phyloP scores from a whole-genome alignment of 306 rosid species.

The Styphnolobium japonicum region DNA sequence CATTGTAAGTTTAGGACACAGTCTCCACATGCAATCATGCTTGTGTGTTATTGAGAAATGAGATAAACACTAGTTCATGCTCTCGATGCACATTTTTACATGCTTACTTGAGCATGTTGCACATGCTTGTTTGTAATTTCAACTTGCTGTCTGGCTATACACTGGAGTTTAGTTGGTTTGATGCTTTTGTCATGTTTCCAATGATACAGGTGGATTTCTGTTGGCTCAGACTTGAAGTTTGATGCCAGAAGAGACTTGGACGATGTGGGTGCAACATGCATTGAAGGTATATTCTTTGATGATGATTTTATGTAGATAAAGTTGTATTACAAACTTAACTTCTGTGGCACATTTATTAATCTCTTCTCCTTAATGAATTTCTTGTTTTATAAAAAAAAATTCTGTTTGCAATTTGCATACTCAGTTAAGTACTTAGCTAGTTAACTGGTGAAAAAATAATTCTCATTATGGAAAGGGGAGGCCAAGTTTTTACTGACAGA shows the following conservation, averaged over 20 bases:
- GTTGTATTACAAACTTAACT: background rate
- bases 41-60: background rate
- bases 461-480: background rate
- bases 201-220: constrained; percentile 94
- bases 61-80: constrained; percentile 12
- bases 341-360: background rate
- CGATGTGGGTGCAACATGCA: constrained; percentile 76
- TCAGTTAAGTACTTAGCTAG: background rate
- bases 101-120: background rate
- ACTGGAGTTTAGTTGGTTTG: constrained; percentile 28
- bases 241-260: constrained; percentile 98
- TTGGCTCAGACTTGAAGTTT: constrained; percentile 99
- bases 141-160: background rate
- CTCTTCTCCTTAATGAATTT: no score
- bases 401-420: no score
- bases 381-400: no score
- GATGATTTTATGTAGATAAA: background rate
- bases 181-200: constrained; percentile 34
- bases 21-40: constrained; percentile 18
- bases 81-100: background rate
- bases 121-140: constrained; percentile 5
- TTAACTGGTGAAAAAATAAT: background rate
- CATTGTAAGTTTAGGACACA: constrained; percentile 66
- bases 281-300: constrained; percentile 56
- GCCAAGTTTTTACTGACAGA: background rate